Evolutionary conservation across 2,329 filamentous ascomycete genomes (phyloP).

Genomic region (Curvularia verruculosa): DNA sequence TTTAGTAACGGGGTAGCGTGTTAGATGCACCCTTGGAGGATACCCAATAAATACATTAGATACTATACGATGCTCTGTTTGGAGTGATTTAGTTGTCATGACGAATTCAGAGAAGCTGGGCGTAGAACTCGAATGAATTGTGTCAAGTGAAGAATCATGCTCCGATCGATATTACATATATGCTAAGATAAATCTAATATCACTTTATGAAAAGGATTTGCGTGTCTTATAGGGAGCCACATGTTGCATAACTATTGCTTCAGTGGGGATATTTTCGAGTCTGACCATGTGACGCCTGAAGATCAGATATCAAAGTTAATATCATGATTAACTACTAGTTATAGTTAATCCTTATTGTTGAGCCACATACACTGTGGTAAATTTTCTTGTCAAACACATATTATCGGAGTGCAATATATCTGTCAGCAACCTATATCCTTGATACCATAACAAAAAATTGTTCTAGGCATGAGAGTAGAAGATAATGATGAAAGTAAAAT

Average conservation of each 20-base stretch:
- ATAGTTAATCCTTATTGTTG: no score
- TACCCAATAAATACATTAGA: not conserved
- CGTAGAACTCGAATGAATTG: no score
- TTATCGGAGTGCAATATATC: no score
- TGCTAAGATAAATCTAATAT: no score
- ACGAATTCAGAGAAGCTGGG: not conserved
- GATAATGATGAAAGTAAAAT: not conserved
- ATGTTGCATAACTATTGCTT: no score
- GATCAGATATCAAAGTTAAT: not conserved
- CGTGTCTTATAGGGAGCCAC: no score
- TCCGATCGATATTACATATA: no score
- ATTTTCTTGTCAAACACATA: no score
- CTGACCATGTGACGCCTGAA: not conserved
- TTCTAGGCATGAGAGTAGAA: not conserved
- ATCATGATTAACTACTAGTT: not conserved
- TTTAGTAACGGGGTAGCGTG: not conserved
- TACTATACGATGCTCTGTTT: not conserved
- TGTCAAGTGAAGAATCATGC: no score
- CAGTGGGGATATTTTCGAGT: no score
- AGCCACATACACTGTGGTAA: not conserved
- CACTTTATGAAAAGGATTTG: no score
- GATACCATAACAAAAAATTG: no score
- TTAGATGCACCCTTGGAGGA: not conserved
- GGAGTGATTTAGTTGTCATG: not conserved
- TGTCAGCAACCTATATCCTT: not conserved